Evolutionary conservation across 495 filamentous ascomycete genomes (phyloP).

Genomic region (Zalerion maritima): DNA sequence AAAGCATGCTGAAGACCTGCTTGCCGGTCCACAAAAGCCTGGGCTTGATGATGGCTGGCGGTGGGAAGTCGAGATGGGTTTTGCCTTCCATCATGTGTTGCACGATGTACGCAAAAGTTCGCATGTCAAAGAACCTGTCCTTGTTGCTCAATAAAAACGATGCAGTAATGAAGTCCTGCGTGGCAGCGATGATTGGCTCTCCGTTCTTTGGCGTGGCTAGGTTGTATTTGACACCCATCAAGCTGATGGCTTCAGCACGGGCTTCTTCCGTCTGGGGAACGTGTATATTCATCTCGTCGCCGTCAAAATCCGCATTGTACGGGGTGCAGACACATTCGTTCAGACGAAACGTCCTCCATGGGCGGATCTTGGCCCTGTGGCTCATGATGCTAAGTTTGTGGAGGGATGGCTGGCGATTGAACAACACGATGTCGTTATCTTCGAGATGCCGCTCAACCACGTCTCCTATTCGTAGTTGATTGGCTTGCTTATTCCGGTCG

Average conservation of each 20-base stretch:
- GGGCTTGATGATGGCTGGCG: constrained; percentile 73
- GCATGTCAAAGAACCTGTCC: constrained; percentile 80
- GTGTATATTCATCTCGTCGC: constrained; percentile 98
- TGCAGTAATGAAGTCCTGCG: constrained; percentile 96
- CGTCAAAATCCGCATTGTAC: constrained; percentile 99
- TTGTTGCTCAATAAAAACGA: constrained; percentile 86
- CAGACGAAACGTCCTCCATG: constrained; percentile 89
- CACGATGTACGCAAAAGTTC: constrained; percentile 74
- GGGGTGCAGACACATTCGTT: constrained; percentile 98
- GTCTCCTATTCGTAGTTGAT: constrained; percentile 65
- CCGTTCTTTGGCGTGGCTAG: constrained; percentile 91
- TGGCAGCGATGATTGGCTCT: constrained; percentile 94
- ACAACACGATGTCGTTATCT: constrained; percentile 91
- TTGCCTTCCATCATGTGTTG: constrained; percentile 84
- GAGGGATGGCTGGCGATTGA: constrained; percentile 94
- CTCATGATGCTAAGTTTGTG: constrained; percentile 97
- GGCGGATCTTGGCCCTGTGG: constrained; percentile 82
- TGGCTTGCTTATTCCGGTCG: constrained; percentile 48
- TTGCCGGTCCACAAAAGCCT: constrained; percentile 92
- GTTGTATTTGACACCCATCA: constrained; percentile 98
- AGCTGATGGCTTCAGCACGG: constrained; percentile 79
- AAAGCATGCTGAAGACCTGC: constrained; percentile 88
- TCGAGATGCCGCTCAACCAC: constrained; percentile 87
- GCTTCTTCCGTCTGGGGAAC: constrained; percentile 97
- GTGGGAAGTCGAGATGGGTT: constrained; percentile 68